Percentiles rank a stretch among this genome's conserved stretches.
phyloP scores from a whole-genome alignment of 2,329 filamentous ascomycete genomes.

The Colletotrichum australisinense region DNA sequence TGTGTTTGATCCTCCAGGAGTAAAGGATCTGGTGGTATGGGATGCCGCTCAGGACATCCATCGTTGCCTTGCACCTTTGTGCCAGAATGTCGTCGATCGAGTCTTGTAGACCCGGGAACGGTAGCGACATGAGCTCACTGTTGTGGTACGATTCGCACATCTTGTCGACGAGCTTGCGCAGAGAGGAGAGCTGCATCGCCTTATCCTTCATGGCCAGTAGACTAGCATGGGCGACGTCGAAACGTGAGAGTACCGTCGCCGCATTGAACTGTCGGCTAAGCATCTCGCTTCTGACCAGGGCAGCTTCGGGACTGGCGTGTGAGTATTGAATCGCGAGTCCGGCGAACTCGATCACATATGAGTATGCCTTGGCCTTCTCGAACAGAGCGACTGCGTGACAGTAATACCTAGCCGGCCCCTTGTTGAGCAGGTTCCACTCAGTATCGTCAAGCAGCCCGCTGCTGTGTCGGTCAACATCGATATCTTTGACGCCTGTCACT shows the following conservation, averaged over 20 bases:
- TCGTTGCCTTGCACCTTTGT: constrained; percentile 75
- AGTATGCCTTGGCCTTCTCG: constrained; percentile 80
- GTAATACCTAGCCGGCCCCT: constrained; percentile 86
- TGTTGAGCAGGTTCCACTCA: constrained; percentile 76
- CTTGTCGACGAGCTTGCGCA: constrained; percentile 76
- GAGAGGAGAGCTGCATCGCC: constrained; percentile 77
- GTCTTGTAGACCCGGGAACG: constrained; percentile 81
- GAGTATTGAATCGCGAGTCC: constrained; percentile 77
- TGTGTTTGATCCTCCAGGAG: constrained; percentile 85
- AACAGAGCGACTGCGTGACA: constrained; percentile 86
- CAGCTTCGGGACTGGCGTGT: constrained; percentile 46
- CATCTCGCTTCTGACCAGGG: constrained; percentile 73
- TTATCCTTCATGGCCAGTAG: constrained; percentile 78
- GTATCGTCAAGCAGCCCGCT: constrained; percentile 79
- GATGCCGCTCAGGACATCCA: constrained; percentile 72
- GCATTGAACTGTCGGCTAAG: constrained; percentile 87
- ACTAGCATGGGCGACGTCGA: constrained; percentile 84
- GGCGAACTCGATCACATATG: constrained; percentile 87
- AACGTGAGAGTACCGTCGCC: constrained; percentile 81
- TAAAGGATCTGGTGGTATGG: constrained; percentile 93
- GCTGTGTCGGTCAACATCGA: constrained; percentile 65
- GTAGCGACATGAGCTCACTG: constrained; percentile 77
- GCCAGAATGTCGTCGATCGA: constrained; percentile 83
- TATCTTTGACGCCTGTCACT: constrained; percentile 56
- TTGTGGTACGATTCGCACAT: constrained; percentile 77